Base-by-base conservation (phyloP, 2,329 filamentous ascomycete species). In the Elsinoe ampelina region DNA sequence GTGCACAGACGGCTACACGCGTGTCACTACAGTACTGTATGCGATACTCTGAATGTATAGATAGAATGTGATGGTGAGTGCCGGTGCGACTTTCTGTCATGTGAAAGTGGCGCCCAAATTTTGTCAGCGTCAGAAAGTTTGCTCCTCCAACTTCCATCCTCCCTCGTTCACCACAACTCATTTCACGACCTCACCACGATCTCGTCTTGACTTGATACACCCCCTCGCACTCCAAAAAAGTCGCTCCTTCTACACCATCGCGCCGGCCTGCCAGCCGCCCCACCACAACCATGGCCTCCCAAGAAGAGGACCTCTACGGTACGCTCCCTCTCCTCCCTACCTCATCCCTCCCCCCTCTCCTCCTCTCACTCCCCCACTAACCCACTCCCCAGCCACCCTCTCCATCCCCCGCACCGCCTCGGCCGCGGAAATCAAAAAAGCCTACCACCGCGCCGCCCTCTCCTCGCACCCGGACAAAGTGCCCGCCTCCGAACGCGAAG, bases 401-500 rank as follows among this genome's bases (percentile, higher is more conserved):
- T 86, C 83, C 59, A 80, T 97, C 65, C 77, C 84, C 54, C 86
- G 80, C 70, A 75, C 75, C 60, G 87, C 91, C 54, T 84, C 78
- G 60, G 85, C 86, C 66, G 82, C 86, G 57, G 87, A 95, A 66
- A 87, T 97, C 73, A 95, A 93, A 72, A 95, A 95, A 74, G 91
- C 91, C 60, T 96, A 96, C 75, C 87, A 92, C 75, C 96, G 95
- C 81, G 91, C 89, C 62, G 90, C 92, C 11, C 80, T 96, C 55
- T 82, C 84, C 70, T 87, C 90, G 68, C 93, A 98, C 68, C 93
- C 93, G 47, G 93, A 98, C 75, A 98, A 98, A 76, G 93, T 95
- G 58, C 79, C 90, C 64, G 89, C 92, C 72, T 83, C 87, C 26
- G 84, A 91, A 68, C 86, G 92, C 64, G 85, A 84, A 68, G 87